Percentiles rank a stretch among this genome's conserved stretches.
These are phyloP conservation scores for Stephanodiscus triporus DNA, from an alignment of 108 stramenopile species.

Conservation along the genomic window DNA sequence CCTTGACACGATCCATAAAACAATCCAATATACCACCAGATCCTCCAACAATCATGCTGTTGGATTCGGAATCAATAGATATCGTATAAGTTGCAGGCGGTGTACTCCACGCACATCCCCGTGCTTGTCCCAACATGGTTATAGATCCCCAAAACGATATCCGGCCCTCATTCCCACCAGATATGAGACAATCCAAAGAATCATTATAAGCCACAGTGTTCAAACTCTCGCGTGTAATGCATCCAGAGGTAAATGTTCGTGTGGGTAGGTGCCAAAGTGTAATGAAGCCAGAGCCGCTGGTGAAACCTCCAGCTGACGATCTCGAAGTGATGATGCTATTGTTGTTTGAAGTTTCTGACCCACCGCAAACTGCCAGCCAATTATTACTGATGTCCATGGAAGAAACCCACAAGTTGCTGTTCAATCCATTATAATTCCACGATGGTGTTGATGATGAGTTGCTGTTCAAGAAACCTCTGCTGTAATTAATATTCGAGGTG, in stretches of 20 bases:
- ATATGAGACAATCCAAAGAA: conserved; percentile 35
- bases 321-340: conserved; percentile 30
- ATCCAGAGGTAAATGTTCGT: conserved; percentile 56
- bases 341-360: conserved; percentile 31
- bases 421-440: conserved; percentile 34
- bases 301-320: conserved; percentile 7
- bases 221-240: conserved; percentile 46
- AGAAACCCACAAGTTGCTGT: conserved; percentile 38
- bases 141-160: conserved; percentile 50
- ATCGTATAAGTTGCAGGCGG: conserved; percentile 38
- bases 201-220: conserved; percentile 39
- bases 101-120: conserved; percentile 44
- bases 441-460: conserved; percentile 19
- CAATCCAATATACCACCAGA: conserved; percentile 38
- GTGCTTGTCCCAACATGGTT: conserved; percentile 9
- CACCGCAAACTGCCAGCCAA: conserved; percentile 56
- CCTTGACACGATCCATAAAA: conserved; percentile 46
- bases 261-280: conserved; percentile 56
- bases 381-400: conserved; percentile 44
- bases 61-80: conserved; percentile 12
- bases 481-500: conserved; percentile 21
- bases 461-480: conserved; percentile 34
- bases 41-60: conserved; percentile 51
- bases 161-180: conserved; percentile 50
- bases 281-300: conserved; percentile 47